Base-by-base conservation (phyloP, 1,284 basidiomycete genomes). In the Kwoniella shivajii region DNA sequence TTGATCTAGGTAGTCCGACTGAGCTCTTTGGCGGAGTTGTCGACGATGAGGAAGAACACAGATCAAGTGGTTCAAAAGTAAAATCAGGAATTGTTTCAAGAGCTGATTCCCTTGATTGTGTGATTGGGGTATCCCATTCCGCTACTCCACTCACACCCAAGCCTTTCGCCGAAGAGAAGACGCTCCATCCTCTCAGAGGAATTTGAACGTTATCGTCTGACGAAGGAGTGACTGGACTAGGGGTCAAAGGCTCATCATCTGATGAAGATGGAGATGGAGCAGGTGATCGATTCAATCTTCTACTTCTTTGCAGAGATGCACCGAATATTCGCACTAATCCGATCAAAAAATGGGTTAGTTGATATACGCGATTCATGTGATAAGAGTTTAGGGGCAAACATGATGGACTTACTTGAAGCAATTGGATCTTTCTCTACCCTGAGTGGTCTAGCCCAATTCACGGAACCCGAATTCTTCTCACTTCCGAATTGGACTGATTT, bases 401-500 rank as follows among this genome's bases (percentile, higher is more conserved):
- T n/a, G n/a, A n/a, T n/a, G n/a, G n/a, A 50, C 56, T 50, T 39
- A 51, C 48, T 45, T 18, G 62, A 50, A 0, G 33, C 29, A 26
- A n/a, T 20, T 14, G 31, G 46, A 33, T 31, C 34, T 14, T 42
- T 38, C 7, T 39, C 49, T 13, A 56, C 60, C 45, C 58, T 52
- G 11, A 69, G 47, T 11, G 67, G 65, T 39, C 67, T 57, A 7
- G 65, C 63, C 67, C 67, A 69, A 49, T 69, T 69, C 27, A 67
- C 61, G 4, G 57, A 39, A 39, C 16, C 46, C 16, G 16, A 41
- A 9, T 38, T 42, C 33, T 24, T 47, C 18, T 27, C 45, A 30
- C 48, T 49, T 10, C 44, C 54, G 14, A 63, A 46, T 20, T 60
- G 64, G 2, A 63, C 58, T 13, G 50, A 57, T 42, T 42, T 50